Base-by-base conservation (phyloP, 2,329 filamentous ascomycete species). In the Trichoderma aggressivum region DNA sequence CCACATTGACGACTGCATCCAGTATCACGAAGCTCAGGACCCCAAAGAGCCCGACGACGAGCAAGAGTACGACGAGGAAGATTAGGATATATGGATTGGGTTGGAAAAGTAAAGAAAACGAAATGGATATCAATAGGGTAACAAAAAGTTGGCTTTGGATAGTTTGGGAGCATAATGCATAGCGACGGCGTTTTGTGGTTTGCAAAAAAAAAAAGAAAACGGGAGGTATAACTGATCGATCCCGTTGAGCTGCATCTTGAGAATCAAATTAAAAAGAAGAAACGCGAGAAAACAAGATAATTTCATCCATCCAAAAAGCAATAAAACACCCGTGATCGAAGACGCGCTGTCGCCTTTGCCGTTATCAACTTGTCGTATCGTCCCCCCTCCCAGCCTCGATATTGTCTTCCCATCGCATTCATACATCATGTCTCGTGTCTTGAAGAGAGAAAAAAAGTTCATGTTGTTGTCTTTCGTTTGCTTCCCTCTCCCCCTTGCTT, bases 1-100 rank as follows among this genome's bases (percentile, higher is more conserved):
- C 84, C 94, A 97, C 82, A 96, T 98, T 76, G 94, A 98, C 80
- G 94, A 98, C 82, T 92, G 93, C 32, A 96, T 97, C 75, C 94
- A 97, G 80, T 98, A 89, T 80, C 93, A 97, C 78, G 94, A 98
- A 80, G 93, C 94, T 14, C 94, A 98, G 79, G 94, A 98, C 81
- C 94, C 94, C 10, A 90, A 88, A 76, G 94, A 98, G 80, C 91
- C 94, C 7, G 87, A 88, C 70, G 91, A 93, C 73, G 85, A 86
- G 30, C 67, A 81, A 32, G 79, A 79, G 47, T 84, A 84, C 14
- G 82, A 84, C 14, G 79, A 82, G 58, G 80, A 82, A 12, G 65
- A 68, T 2, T 50, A 24, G 18, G 11, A 32, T 24, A 2, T 72
- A 73, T 77, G 75, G 72, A 65, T 72, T 56, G 71, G 71, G 70